Percentiles rank a stretch among this genome's conserved stretches.
Conservation (phyloP, 2,329 filamentous ascomycete genomes). For the Colletotrichum simmondsii region DNA sequence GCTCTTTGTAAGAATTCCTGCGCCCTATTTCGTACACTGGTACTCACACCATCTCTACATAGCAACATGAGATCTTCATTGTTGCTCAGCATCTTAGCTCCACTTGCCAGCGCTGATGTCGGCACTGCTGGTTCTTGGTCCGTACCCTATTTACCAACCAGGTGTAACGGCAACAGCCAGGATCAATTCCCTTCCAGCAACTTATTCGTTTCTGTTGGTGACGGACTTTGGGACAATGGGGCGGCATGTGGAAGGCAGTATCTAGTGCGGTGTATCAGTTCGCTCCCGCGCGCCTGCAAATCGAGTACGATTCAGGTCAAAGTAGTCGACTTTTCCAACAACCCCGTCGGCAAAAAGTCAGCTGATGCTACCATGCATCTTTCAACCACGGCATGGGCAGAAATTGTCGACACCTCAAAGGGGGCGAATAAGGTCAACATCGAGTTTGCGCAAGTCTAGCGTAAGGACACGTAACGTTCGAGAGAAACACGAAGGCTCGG, state of each 20-base stretch:
- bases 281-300: no score
- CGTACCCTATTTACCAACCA: not conserved
- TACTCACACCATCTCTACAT: not conserved
- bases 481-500: no score
- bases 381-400: no score
- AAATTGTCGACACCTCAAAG: no score
- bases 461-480: no score
- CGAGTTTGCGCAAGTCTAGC: no score
- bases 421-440: no score
- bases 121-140: not conserved
- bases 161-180: not conserved
- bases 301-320: no score
- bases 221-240: not conserved
- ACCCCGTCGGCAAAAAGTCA: no score
- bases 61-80: not conserved
- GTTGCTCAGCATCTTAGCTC: not conserved
- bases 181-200: not conserved
- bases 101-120: not conserved
- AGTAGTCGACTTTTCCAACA: no score
- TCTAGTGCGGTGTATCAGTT: not conserved
- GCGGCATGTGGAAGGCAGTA: not conserved
- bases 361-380: no score
- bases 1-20: not conserved
- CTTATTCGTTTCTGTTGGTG: not conserved
- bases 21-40: not conserved